Percentiles rank a stretch among this genome's conserved stretches.
Conservation (phyloP, 208 protist genomes). For the Sergeia podlipaevii region DNA sequence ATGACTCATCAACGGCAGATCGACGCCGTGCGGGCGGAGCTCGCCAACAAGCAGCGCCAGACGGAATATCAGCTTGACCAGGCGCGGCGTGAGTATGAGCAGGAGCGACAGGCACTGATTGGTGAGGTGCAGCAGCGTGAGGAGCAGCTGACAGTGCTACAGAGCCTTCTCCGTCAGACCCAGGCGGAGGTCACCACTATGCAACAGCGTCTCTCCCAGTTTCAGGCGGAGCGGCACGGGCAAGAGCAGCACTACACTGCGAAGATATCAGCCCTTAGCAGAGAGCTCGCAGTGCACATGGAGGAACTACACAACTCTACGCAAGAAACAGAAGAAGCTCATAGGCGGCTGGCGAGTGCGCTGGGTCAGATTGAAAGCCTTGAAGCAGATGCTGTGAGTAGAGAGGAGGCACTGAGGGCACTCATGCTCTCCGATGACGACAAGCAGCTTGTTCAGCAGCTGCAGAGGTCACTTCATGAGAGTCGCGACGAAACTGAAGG, state of each 20-base stretch:
- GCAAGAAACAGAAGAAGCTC: conserved; percentile 11
- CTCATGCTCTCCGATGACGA: conserved; percentile 68
- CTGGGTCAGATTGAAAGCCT: conserved; percentile 28
- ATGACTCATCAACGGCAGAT: conserved; percentile 22
- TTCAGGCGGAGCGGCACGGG: conserved; percentile 41
- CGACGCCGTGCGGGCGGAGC: conserved; percentile 14
- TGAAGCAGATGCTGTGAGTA: conserved; percentile 53
- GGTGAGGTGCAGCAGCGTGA: conserved; percentile 60
- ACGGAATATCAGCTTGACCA: no score
- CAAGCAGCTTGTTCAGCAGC: conserved; percentile 38
- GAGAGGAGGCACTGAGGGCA: conserved; percentile 59
- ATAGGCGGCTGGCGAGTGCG: conserved; percentile 20
- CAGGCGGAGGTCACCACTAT: conserved; percentile 38
- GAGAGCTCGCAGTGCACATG: conserved; percentile 42
- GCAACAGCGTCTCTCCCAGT: conserved; percentile 29
- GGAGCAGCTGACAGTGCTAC: conserved; percentile 50
- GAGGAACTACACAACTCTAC: conserved; percentile 24
- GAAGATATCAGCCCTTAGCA: conserved; percentile 42
- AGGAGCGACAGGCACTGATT: conserved; percentile 33
- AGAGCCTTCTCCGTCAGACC: conserved; percentile 56
- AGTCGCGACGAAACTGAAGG: conserved; percentile 43
- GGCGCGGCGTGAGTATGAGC: conserved; percentile 24
- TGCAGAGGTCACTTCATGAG: conserved; percentile 41
- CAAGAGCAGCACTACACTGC: conserved; percentile 38
- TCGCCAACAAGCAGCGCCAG: conserved; percentile 21